phyloP scores from a whole-genome alignment of 2,329 filamentous ascomycete species.

The Scytalidium sp. region DNA sequence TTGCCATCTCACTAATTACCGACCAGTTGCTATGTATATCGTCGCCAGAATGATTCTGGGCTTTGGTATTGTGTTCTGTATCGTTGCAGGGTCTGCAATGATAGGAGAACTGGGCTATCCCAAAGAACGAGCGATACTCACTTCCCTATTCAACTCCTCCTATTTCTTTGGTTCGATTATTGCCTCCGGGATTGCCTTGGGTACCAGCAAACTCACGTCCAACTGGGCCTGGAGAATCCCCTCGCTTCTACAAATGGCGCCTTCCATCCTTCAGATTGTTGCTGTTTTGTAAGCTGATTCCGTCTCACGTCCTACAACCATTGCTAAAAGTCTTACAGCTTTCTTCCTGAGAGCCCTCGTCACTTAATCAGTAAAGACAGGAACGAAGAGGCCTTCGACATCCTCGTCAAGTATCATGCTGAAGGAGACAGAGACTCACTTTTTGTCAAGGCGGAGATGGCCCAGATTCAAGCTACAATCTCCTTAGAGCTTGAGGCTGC shows the following conservation, averaged over 20 bases:
- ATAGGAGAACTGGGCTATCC: conserved; percentile 53
- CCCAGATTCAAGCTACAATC: conserved; percentile 57
- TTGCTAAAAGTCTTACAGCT: conserved; percentile 18
- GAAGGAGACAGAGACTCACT: conserved; percentile 48
- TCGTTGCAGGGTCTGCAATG: conserved; percentile 48
- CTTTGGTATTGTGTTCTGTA: conserved; percentile 49
- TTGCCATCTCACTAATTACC: background rate
- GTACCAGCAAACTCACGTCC: conserved; percentile 37
- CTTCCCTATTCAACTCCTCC: conserved; percentile 52
- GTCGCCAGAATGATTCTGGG: conserved; percentile 50
- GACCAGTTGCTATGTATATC: conserved; percentile 46
- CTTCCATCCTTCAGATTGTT: conserved; percentile 21
- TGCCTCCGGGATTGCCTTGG: conserved; percentile 39
- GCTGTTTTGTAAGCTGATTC: conserved; percentile 21
- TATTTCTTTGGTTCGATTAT: conserved; percentile 45
- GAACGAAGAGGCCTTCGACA: conserved; percentile 53
- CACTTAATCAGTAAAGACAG: conserved; percentile 56
- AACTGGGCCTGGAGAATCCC: conserved; percentile 40
- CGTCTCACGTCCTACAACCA: no score
- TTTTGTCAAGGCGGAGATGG: conserved; percentile 57
- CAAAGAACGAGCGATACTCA: conserved; percentile 50
- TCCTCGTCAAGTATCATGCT: conserved; percentile 50
- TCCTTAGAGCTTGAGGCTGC: conserved; percentile 51
- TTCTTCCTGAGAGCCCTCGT: conserved; percentile 54
- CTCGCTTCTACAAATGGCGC: conserved; percentile 35